Evolutionary conservation across 2,329 filamentous ascomycete genomes (phyloP).

Genomic region (Corinectria fuckeliana): DNA sequence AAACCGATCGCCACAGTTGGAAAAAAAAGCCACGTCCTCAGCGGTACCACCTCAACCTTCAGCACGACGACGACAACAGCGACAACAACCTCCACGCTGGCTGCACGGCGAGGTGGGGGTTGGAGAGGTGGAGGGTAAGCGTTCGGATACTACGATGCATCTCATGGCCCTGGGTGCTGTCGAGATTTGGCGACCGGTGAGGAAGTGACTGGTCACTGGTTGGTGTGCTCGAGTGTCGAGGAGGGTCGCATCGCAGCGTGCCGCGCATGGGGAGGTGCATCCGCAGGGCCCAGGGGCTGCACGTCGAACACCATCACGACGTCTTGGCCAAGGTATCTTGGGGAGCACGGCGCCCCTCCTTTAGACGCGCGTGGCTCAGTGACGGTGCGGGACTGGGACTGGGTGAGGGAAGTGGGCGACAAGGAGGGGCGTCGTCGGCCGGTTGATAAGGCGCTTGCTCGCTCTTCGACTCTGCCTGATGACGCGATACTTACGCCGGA

Average conservation of each 20-base stretch:
- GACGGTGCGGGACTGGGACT: constrained; percentile 11
- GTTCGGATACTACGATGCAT: constrained; percentile 17
- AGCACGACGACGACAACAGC: too few relatives aligned
- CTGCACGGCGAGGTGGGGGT: neutral
- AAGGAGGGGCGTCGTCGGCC: neutral
- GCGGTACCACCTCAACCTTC: too few relatives aligned
- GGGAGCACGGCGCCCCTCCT: neutral
- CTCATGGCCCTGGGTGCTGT: constrained; percentile 8
- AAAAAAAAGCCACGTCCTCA: neutral
- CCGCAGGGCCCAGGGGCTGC: neutral
- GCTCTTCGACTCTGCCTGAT: constrained; percentile 6
- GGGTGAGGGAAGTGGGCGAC: constrained; percentile 1
- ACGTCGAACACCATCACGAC: neutral
- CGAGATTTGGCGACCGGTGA: constrained; percentile 17
- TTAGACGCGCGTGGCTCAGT: constrained; percentile 6
- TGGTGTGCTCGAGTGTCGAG: neutral
- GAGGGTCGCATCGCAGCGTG: constrained; percentile 13
- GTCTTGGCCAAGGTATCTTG: neutral
- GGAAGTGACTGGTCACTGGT: constrained; percentile 13
- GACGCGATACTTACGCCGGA: constrained; percentile 15
- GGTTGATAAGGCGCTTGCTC: constrained; percentile 22
- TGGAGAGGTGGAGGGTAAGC: constrained; percentile 6
- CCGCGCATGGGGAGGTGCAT: constrained; percentile 12
- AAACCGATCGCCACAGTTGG: neutral
- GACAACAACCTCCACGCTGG: neutral